phyloP scores from a whole-genome alignment of 2,329 filamentous ascomycete genomes.

The Fusarium armeniacum region DNA sequence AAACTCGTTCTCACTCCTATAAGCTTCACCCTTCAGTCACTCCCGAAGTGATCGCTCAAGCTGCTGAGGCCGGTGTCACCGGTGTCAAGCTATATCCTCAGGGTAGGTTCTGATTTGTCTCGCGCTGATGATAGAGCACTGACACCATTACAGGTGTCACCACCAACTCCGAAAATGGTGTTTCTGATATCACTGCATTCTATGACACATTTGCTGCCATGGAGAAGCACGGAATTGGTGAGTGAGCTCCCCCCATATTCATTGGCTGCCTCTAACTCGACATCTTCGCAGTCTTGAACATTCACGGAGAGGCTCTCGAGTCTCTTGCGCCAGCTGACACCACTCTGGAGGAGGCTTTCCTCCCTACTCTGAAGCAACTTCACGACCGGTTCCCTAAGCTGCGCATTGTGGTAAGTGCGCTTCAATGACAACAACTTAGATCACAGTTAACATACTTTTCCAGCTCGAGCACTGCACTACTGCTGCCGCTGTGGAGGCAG shows the following conservation, averaged over 20 bases:
- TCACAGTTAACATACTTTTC: neutral
- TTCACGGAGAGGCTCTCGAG: constrained; percentile 87
- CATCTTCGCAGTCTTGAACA: constrained; percentile 76
- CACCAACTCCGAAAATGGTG: constrained; percentile 77
- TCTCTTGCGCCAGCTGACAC: constrained; percentile 62
- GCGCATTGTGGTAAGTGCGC: constrained; percentile 64
- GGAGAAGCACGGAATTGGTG: constrained; percentile 78
- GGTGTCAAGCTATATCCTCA: constrained; percentile 80
- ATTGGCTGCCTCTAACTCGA: neutral
- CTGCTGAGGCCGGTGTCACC: constrained; percentile 77
- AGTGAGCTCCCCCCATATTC: constrained; percentile 22
- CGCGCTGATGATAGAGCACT: constrained; percentile 11
- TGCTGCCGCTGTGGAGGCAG: constrained; percentile 82
- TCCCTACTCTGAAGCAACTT: constrained; percentile 82
- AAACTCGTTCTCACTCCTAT: neutral
- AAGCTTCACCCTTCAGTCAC: constrained; percentile 73
- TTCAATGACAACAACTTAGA: neutral
- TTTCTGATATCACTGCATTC: constrained; percentile 77
- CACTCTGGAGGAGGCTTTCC: constrained; percentile 71
- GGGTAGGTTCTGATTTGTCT: constrained; percentile 45
- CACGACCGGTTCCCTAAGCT: constrained; percentile 82
- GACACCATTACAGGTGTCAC: constrained; percentile 64
- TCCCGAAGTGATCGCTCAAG: constrained; percentile 78
- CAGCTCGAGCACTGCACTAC: constrained; percentile 89
- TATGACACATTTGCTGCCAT: constrained; percentile 89